Evolutionary conservation across 768 basidiomycete species (phyloP), one percentile per base, ranked within the genome.

Genomic region (Leucocoprinus sp.): DNA sequence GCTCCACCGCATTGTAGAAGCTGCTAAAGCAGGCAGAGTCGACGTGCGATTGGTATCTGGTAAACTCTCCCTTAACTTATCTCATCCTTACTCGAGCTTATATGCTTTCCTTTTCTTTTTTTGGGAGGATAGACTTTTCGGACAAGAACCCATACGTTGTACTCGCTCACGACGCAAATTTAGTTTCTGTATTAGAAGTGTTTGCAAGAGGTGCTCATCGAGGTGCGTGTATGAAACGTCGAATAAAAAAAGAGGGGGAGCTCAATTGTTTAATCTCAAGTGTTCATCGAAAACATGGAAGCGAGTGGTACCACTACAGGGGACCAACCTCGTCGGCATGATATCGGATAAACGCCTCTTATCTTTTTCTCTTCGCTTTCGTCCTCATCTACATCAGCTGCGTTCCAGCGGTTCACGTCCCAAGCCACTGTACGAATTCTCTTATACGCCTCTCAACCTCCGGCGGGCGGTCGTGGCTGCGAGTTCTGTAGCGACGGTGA

Each of bases 111-210:
- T 38, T n/a, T 15, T n/a, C n/a, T n/a, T 14, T 42, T 50, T 42
- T 37, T 23, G 7, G n/a, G 12, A 15, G 21, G 37, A 5, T 38
- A 91, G 88, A 91, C 61, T 68, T 90, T 26, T 90, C 88, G 9
- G 83, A 88, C 61, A 91, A 91, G 69, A 90, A 91, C 50, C 81
- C 84, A 7, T 68, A 89, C 23, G 74, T 84, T 43, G 67, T 66
- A 17, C 59, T 88, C 5, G 71, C 80, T 0, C 63, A 83, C 47
- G 72, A 80, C 34, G 82, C 85, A 2, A 81, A 72, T 2, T 55
- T 85, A 18, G 59, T 87, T 9, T 72, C 77, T 2, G 63, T 90
- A 1, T 63, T 91, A 4, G 69, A 72, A 36, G 57, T 81, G 3
- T 89, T 90, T 56, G 74, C 83, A 18, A 68, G 75, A 19, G 88